A percentile compares a stretch with the other conserved stretches of the same genome.
Evolutionary conservation across 2,329 filamentous ascomycete species (phyloP).

Genomic region (Claviceps spartinae): DNA sequence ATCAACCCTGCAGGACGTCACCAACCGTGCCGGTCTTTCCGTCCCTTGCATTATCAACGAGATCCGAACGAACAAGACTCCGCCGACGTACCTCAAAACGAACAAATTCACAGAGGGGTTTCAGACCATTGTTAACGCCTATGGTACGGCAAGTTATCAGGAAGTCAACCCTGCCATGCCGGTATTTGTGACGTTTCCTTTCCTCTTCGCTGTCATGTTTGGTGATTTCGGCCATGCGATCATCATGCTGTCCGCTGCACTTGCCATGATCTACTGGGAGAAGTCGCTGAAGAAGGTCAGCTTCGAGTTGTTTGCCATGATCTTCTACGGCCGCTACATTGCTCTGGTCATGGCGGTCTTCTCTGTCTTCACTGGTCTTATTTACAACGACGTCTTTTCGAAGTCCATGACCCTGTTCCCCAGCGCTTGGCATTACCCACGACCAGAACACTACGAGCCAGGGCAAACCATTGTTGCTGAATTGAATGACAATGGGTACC

Average conservation of each 20-base stretch:
- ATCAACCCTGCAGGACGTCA: slow-evolving; percentile 89
- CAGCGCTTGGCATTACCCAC: slow-evolving; percentile 74
- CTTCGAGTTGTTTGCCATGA: slow-evolving; percentile 95
- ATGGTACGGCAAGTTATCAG: slow-evolving; percentile 92
- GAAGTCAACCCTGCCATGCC: slow-evolving; percentile 94
- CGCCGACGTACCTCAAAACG: slow-evolving; percentile 92
- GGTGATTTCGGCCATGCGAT: slow-evolving; percentile 90
- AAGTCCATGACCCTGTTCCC: slow-evolving; percentile 79
- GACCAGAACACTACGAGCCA: slow-evolving; percentile 52
- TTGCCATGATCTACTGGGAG: slow-evolving; percentile 95
- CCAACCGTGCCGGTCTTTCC: slow-evolving; percentile 87
- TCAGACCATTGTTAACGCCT: slow-evolving; percentile 97
- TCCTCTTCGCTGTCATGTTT: slow-evolving; percentile 99
- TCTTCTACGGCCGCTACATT: slow-evolving; percentile 97
- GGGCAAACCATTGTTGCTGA: slow-evolving; percentile 51
- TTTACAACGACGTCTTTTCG: slow-evolving; percentile 97
- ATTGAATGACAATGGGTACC: slow-evolving; percentile 56
- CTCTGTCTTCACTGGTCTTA: slow-evolving; percentile 90
- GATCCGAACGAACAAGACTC: slow-evolving; percentile 92
- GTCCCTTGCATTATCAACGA: slow-evolving; percentile 98
- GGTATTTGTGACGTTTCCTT: slow-evolving; percentile 96
- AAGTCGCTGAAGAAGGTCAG: slow-evolving; percentile 80
- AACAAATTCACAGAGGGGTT: slow-evolving; percentile 98
- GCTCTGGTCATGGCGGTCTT: slow-evolving; percentile 96
- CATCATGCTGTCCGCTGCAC: slow-evolving; percentile 72